Base-by-base conservation (phyloP, 495 filamentous ascomycete genomes). In the Lasiosphaeris hirsuta region DNA sequence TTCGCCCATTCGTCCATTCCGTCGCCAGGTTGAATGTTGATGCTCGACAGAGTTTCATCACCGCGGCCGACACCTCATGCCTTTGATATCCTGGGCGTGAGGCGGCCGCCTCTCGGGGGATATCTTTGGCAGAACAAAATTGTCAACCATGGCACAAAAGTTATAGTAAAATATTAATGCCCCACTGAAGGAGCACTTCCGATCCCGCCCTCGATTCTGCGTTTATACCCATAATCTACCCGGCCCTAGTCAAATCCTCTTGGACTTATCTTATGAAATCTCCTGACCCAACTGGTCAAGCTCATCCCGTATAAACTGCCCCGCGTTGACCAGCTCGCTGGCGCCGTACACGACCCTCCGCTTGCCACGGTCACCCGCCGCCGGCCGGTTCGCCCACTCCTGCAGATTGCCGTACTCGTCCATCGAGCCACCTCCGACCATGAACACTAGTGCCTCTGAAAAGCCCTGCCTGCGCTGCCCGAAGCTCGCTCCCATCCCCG, bases 391-490 rank as follows among this genome's bases (percentile, higher is more conserved):
- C 7, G 91, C 90, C 95, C 95, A 99, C 66, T 97, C 94, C 67
- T 96, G 90, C 68, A 99, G 70, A 69, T 99, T 99, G 11, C 92
- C 92, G 71, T 99, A 99, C 69, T 99, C 95, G 63, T 97, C 95
- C 92, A 97, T 97, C 64, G 91, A 96, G 19, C 95, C 94, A 51
- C 94, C 94, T 10, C 94, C 94, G 15, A 99, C 93, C 13, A 91
- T 95, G 65, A 99, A 97, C 30, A 97, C 95, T 54, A 97, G 87
- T 7, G 94, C 93, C 65, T 99, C 95, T 34, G 86, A 90, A 68
- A 96, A 99, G 3, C 91, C 92, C 63, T 97, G 95, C 55, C 94
- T 78, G 40, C 93, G 76, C 72, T 97, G 93, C 0, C 94, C 94
- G 68, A 99, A 99, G 54, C 85, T 95, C 2, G 94, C 93, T 8